Base-by-base conservation (phyloP, 2,329 filamentous ascomycete genomes). In the Sporothrix inflata region DNA sequence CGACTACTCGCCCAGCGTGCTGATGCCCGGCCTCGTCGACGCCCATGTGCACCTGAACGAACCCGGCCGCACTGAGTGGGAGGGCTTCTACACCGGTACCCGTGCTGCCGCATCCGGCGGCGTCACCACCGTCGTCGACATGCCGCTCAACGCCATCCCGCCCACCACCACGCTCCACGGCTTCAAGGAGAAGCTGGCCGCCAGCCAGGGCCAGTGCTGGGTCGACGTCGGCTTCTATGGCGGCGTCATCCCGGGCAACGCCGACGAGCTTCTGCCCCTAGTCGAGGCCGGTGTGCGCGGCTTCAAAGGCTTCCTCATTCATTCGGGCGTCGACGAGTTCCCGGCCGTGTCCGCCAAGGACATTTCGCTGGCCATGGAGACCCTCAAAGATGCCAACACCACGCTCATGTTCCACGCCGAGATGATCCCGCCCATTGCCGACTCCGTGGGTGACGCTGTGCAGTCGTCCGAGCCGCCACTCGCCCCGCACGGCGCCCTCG, bases 391-490 rank as follows among this genome's bases (percentile, higher is more conserved):
- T 76, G 88, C 91, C 70, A 88, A 93, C 21, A 98, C 96, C 1
- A 97, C 94, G 0, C 89, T 98, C 77, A 98, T 99, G 95, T 99
- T 99, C 84, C 96, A 99, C 79, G 96, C 96, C 72, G 96, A 99
- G 82, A 98, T 98, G 94, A 91, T 97, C 14, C 94, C 95, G n/a
- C 93, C 94, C 21, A 92, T 94, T 76, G 83, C 92, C 67, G 89
- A 89, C 76, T 94, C 93, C 0, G 92, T 94, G 1, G 92, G 92
- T 70, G 93, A 96, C 79, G 89, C 90, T 34, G 73, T 94, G 4
- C 91, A 93, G 77, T 82, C 83, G 34, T 92, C 92, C 0, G 84
- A 87, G 7, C 89, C 93, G 21, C 92, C 93, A 0, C 83, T 92
- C 7, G 88, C 88, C 0, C 93, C 93, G 11, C 85, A 87, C 38